phyloP scores from a whole-genome alignment of 2,329 filamentous ascomycete species.

The Nigrospora sphaerica region DNA sequence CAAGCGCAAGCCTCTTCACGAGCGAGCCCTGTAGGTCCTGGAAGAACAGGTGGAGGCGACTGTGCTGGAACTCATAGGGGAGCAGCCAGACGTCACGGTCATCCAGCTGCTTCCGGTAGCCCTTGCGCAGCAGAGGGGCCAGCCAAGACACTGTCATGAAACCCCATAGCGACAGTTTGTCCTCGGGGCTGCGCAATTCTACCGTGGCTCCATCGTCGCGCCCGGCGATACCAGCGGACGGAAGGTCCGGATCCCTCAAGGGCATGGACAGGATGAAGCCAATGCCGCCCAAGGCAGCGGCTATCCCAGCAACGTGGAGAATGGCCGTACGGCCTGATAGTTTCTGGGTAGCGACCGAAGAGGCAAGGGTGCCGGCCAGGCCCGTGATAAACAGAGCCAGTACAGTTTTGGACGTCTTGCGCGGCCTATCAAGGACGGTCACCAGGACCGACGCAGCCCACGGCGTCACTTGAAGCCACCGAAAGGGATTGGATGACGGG shows the following conservation, averaged over 20 bases:
- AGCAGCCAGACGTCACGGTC: constrained; percentile 79
- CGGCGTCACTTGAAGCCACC: constrained; percentile 27
- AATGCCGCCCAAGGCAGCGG: constrained; percentile 38
- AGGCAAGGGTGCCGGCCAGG: constrained; percentile 21
- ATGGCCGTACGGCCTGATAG: constrained; percentile 23
- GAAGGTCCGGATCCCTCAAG: constrained; percentile 51
- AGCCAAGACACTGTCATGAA: constrained; percentile 86
- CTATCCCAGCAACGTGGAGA: constrained; percentile 25
- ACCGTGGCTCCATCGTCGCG: constrained; percentile 48
- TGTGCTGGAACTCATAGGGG: constrained; percentile 76
- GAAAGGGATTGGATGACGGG: constrained; percentile 15
- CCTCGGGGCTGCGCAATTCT: constrained; percentile 65
- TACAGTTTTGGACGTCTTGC: constrained; percentile 32
- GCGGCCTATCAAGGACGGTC: constrained; percentile 29
- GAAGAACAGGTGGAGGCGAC: constrained; percentile 66
- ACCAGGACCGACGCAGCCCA: constrained; percentile 31
- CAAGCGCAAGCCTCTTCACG: constrained; percentile 59
- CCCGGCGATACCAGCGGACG: constrained; percentile 49
- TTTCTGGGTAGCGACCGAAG: constrained; percentile 15
- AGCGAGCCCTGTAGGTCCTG: constrained; percentile 67
- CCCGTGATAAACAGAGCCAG: constrained; percentile 30
- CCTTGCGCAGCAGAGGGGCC: constrained; percentile 61
- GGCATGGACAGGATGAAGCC: constrained; percentile 60
- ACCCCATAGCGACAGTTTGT: constrained; percentile 71
- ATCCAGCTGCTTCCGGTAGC: constrained; percentile 58